Evolutionary conservation across 768 basidiomycete genomes (phyloP).

Genomic region (Cystobasidium ongulense): DNA sequence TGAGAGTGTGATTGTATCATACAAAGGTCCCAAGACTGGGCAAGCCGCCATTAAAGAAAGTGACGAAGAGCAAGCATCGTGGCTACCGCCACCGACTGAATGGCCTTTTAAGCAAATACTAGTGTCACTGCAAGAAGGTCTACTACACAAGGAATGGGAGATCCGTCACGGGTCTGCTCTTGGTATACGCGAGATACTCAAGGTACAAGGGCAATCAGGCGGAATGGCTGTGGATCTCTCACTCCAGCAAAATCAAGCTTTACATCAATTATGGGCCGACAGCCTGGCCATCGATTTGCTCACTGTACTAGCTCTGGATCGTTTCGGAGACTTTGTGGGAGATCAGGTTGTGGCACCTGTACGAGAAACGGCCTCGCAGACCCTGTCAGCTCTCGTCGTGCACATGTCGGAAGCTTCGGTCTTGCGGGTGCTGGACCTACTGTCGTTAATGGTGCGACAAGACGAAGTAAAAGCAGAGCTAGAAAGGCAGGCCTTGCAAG

Average conservation of each 20-base stretch:
- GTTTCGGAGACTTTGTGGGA: conserved; percentile 96
- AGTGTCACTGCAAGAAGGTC: conserved; percentile 67
- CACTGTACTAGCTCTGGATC: conserved; percentile 82
- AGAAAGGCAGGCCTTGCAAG: background rate
- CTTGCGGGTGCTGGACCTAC: conserved; percentile 66
- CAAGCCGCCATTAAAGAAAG: conserved; percentile 6
- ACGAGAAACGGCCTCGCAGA: conserved; percentile 89
- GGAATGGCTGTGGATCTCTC: conserved; percentile 56
- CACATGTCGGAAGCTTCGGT: conserved; percentile 79
- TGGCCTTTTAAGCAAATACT: conserved; percentile 54
- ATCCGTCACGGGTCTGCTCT: conserved; percentile 86
- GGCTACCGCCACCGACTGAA: conserved; percentile 31
- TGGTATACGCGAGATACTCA: conserved; percentile 78
- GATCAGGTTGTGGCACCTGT: conserved; percentile 92
- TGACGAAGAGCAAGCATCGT: background rate
- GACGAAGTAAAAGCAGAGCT: conserved; percentile 51
- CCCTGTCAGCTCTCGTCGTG: conserved; percentile 75
- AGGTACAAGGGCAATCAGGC: conserved; percentile 68
- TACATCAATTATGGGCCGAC: conserved; percentile 83
- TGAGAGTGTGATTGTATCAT: background rate
- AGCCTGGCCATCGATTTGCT: conserved; percentile 75
- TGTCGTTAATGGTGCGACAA: conserved; percentile 90
- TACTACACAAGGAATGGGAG: conserved; percentile 83
- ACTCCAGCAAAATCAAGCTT: conserved; percentile 55
- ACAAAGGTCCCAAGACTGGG: conserved; percentile 46